Percentiles rank a stretch among this genome's conserved stretches.
These are phyloP conservation scores for Ceriops decandra DNA, from an alignment of 345 rosid species.

Conservation along the genomic window DNA sequence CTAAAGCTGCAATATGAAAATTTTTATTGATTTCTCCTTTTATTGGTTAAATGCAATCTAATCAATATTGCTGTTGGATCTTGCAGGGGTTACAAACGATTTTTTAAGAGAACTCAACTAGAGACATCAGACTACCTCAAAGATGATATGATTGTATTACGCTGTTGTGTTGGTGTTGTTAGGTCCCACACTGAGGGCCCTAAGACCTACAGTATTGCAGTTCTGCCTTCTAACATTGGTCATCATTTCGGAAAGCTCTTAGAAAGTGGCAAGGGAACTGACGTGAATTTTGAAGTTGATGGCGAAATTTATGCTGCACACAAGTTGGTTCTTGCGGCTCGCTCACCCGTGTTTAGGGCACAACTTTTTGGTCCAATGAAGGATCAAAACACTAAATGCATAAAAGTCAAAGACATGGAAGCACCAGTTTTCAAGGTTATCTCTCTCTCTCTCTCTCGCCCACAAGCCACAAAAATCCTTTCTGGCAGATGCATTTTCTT, in stretches of 20 bases:
- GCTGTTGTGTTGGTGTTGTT: conserved; percentile 29
- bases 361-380: conserved; percentile 38
- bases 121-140: conserved; percentile 25
- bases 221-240: conserved; percentile 33
- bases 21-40: not conserved
- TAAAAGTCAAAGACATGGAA: conserved; percentile 32
- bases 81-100: conserved; percentile 27
- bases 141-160: conserved; percentile 16
- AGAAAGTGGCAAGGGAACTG: conserved; percentile 27
- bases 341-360: conserved; percentile 32
- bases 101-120: conserved; percentile 19
- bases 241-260: conserved; percentile 29
- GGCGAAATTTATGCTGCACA: conserved; percentile 25
- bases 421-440: conserved; percentile 33
- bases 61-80: not conserved
- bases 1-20: no score
- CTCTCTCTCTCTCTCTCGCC: not conserved
- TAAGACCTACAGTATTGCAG: conserved; percentile 20
- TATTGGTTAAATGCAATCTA: not conserved
- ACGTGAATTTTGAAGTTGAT: conserved; percentile 32
- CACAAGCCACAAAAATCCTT: not conserved
- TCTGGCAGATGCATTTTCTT: no score
- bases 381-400: conserved; percentile 27
- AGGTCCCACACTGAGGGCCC: conserved; percentile 31
- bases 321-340: conserved; percentile 30